A percentile compares a stretch with the other conserved stretches of the same genome.
Evolutionary conservation across 768 basidiomycete genomes (phyloP).

Genomic region (Russula virescens): DNA sequence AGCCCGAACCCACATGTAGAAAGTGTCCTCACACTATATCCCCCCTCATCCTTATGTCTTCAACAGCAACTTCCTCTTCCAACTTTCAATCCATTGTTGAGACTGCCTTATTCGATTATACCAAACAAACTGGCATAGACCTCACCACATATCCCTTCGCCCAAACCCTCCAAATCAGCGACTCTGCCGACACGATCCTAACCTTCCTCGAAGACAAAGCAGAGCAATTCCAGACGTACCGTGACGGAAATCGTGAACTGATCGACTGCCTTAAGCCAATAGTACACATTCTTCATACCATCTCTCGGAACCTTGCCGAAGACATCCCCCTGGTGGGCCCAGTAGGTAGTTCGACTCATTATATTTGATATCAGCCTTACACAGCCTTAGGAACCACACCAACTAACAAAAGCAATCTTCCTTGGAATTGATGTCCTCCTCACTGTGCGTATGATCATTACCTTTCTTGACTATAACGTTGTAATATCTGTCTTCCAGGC

Average conservation of each 20-base stretch:
- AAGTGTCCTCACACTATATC: too few species aligned
- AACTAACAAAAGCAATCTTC: neutral
- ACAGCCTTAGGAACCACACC: neutral
- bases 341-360: neutral
- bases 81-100: neutral
- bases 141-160: neutral
- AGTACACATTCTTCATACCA: neutral
- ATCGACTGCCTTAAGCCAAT: too few species aligned
- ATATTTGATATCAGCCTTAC: neutral
- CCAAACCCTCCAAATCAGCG: neutral
- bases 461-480: too few species aligned
- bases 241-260: too few species aligned
- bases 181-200: neutral
- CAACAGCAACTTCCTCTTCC: too few species aligned
- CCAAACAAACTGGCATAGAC: neutral
- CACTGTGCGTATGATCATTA: too few species aligned
- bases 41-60: too few species aligned
- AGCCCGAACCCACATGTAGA: too few species aligned
- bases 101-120: neutral
- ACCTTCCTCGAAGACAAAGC: neutral
- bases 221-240: neutral
- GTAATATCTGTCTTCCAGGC: neutral
- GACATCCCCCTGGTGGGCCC: neutral
- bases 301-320: neutral
- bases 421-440: neutral